Evolutionary conservation across 192 early-diverging fungal species (phyloP), one percentile per base, ranked within the genome.

Genomic region (Coemansia sp.): DNA sequence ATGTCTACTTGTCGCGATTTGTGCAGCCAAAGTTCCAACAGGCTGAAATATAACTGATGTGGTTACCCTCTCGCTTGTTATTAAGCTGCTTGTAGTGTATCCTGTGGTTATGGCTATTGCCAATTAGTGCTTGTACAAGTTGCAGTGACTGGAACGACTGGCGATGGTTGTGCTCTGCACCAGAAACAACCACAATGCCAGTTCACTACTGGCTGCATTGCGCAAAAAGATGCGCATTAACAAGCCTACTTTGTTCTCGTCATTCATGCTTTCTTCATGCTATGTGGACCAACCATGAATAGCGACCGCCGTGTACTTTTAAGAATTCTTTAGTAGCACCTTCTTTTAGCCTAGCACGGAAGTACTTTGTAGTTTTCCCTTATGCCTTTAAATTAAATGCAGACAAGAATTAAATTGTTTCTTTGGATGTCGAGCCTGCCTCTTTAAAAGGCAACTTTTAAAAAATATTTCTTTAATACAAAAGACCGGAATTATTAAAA

Each of bases 101-200:
- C 77, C 71, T 14, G 61, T 74, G 3, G 65, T 61, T 41, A 70
- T 67, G 59, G 70, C 59, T 62, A 48, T 79, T 22, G 73, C 70
- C 64, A 17, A 64, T 26, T 60, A 60, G 8, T 49, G 68, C 38
- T 11, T 59, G 25, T 79, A 69, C 64, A 71, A 79, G 48, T 22
- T 58, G 6, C 26, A 54, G 35, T 79, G 77, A 71, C 60, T 74
- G 14, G 61, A 64, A 21, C 69, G 60, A 64, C 77, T 79, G 59
- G 65, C 21, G 51, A 3, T 5, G 14, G 26, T 53, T 9, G 51
- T 53, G 51, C 51, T 53, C 2, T 6, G 8, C 9, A 26, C 21
- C 51, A 31, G 29, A 31, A 31, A 31, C 29, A 31, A 4, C 6
- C 6, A 31, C 29, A 4, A 31, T 31, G 29, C 6, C 29, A 31